Base-by-base conservation (phyloP, 2,329 filamentous ascomycete species). In the Exserohilum rostratum region DNA sequence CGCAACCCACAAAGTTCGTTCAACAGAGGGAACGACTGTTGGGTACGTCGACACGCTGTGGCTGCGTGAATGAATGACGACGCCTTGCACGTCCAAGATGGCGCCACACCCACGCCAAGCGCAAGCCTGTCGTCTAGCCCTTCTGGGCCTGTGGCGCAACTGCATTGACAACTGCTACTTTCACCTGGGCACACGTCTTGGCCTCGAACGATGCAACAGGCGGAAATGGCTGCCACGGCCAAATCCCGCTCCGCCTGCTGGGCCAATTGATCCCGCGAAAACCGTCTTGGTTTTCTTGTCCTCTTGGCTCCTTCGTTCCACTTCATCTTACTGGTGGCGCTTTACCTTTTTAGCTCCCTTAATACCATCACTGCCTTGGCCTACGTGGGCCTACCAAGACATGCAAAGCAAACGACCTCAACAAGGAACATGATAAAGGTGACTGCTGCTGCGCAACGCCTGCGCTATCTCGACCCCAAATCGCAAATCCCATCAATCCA, bases 281-380 rank as follows among this genome's bases (percentile, higher is more conserved):
- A 58, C 46, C 62, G 64, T 53, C 63, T 61, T 64, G 58, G 62
- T 12, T 51, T 44, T 65, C 66, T 68, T 67, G 62, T 57, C 48
- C n/a, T 61, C 61, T 64, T 67, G 57, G 61, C 47, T 51, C 7
- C 31, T 52, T 45, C 29, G 50, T 6, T 61, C 48, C 44, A 61
- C 46, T 39, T 47, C 50, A 39, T 59, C 50, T 34, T 13, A 50
- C 55, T 38, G 55, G 51, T 39, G 34, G 18, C 25, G 15, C 46
- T 47, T 58, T 57, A 39, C 59, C 52, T 10, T 1, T 44, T 59
- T 38, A 13, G 38, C 49, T 9, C 5, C 20, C 31, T 40, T 46
- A 51, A 53, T 51, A 62, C 50, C 43, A 12, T n/a, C 50, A 20
- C 50, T 17, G 46, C 52, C 68, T 71, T 61, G 67, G 68, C 68